Evolutionary conservation across 2,329 filamentous ascomycete species (phyloP), one percentile per base, ranked within the genome.

Genomic region (Rhynchosporium secalis): DNA sequence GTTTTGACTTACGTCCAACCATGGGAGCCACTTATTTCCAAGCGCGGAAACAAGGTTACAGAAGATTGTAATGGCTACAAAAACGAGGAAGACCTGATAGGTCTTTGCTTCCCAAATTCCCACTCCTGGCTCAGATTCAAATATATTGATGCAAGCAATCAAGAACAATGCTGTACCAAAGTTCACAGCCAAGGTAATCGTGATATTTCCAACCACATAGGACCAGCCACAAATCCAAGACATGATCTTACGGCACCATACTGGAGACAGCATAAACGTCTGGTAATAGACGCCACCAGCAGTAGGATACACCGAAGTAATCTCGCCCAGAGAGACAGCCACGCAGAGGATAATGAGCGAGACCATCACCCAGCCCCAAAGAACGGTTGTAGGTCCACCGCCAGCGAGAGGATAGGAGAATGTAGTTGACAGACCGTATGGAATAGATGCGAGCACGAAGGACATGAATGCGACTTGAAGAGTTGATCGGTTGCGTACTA

Each of bases 231-330:
- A 88, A 62, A 89, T 83, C 86, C 86, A 91, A 45, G 86, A 85
- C 33, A 85, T 79, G 40, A 88, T 76, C 59, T 81, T 82, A 46
- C 87, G 83, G 76, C 82, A 89, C 20, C 74, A 75, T 20, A 80
- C 71, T 15, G 86, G 81, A 0, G 87, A 81, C 12, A 91, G 81
- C 86, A 90, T 90, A 72, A 88, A 91, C 2, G 88, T 86, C 76
- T 90, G 87, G 74, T 90, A 91, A 77, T 91, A 91, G 62, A 91
- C 88, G 74, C 88, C 88, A 72, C 87, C 87, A 61, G 86, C 86
- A 31, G 87, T 90, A 40, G 88, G 88, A 71, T 88, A 91, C 38
- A 89, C 86, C 69, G 85, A 88, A 63, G 87, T 90, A 73, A 91
- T 90, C 77, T 91, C 88, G 67, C 86, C 87, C 31, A 90, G 80